Evolutionary conservation across 176 grass and related monocot genomes (phyloP).

Genomic region (Saccharum spontaneum): DNA sequence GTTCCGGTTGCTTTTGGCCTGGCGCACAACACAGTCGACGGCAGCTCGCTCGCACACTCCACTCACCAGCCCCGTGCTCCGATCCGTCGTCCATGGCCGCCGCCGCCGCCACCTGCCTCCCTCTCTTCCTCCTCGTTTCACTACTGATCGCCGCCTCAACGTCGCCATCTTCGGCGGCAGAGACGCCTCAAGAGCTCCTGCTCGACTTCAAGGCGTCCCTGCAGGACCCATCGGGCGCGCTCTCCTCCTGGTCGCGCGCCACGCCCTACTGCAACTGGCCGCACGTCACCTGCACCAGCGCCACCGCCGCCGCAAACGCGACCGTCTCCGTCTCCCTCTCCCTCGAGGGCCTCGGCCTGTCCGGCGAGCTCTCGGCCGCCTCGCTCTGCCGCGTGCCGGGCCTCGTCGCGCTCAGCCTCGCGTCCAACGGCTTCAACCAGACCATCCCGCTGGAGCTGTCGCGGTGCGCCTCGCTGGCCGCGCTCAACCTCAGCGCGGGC

Average conservation of each 20-base stretch:
- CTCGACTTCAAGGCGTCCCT: conserved; percentile 64
- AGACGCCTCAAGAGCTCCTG: conserved; percentile 37
- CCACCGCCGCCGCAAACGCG: neutral
- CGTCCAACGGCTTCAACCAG: conserved; percentile 71
- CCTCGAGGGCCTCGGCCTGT: conserved; percentile 56
- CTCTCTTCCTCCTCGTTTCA: conserved; percentile 32
- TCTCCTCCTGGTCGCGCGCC: conserved; percentile 54
- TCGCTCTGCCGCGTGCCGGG: conserved; percentile 58
- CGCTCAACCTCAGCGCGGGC: conserved; percentile 65
- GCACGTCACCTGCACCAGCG: conserved; percentile 50
- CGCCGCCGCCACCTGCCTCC: neutral
- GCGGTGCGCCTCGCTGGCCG: conserved; percentile 47
- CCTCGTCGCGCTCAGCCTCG: conserved; percentile 54
- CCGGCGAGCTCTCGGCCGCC: conserved; percentile 48
- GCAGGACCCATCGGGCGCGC: conserved; percentile 46
- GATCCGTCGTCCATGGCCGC: conserved; percentile 42
- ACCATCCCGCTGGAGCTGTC: conserved; percentile 62
- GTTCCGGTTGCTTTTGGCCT: neutral
- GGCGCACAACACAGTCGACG: neutral
- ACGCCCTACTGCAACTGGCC: conserved; percentile 69
- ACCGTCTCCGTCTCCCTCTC: conserved; percentile 32
- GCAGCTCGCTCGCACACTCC: neutral
- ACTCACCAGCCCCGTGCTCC: neutral
- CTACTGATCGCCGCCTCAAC: neutral
- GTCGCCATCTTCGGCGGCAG: neutral